A percentile compares a stretch with the other conserved stretches of the same genome.
Evolutionary conservation across 148 eudicot genomes (phyloP).

Genomic region (Rhododendron henanense): DNA sequence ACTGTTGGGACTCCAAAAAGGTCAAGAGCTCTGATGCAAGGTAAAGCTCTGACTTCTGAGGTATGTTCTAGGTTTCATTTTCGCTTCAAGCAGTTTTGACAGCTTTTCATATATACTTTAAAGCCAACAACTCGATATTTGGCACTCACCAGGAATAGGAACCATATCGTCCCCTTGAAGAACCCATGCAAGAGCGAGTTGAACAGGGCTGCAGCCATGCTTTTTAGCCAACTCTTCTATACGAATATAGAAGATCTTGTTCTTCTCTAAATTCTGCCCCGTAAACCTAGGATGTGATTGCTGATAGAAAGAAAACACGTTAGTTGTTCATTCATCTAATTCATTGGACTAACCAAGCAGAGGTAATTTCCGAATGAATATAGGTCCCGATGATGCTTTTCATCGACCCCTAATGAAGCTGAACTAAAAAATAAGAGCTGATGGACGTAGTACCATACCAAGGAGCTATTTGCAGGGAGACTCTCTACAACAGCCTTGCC

Average conservation of each 20-base stretch:
- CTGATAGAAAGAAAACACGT: conserved; percentile 20
- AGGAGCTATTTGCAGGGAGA: conserved; percentile 40
- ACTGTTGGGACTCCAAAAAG: neutral
- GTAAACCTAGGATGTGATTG: conserved; percentile 46
- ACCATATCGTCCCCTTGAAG: conserved; percentile 66
- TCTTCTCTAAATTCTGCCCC: conserved; percentile 55
- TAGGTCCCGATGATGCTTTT: neutral
- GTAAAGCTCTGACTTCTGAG: neutral
- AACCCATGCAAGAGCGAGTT: conserved; percentile 80
- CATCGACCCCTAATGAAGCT: neutral
- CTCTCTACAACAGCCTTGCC: conserved; percentile 69
- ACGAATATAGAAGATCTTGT: conserved; percentile 50
- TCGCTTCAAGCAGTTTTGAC: neutral
- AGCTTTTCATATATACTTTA: neutral
- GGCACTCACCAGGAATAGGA: conserved; percentile 32
- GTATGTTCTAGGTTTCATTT: neutral
- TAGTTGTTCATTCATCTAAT: neutral
- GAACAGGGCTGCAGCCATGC: conserved; percentile 60
- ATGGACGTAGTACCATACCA: conserved; percentile 34
- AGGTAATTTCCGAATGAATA: neutral
- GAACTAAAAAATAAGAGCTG: neutral
- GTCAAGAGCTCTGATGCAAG: neutral
- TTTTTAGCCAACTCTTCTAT: conserved; percentile 48
- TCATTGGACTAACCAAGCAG: neutral
- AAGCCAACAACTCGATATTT: neutral